These are phyloP conservation scores for Climacium dendroides DNA, from an alignment of 225 moss, liverwort and hornwort species.

Conservation along the genomic window DNA sequence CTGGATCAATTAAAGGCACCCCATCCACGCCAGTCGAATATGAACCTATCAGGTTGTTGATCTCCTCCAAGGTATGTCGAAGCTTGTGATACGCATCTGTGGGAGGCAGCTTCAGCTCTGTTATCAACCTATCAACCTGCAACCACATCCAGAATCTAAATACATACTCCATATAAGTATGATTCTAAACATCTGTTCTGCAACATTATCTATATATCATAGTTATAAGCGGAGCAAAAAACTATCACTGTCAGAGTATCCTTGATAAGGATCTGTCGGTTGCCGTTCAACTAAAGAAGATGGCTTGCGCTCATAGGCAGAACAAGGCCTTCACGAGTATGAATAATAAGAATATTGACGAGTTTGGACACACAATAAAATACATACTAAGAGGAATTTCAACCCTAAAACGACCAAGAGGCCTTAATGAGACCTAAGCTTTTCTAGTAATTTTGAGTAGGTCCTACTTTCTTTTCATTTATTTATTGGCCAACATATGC, in stretches of 20 bases:
- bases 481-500: background rate
- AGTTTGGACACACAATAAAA: background rate
- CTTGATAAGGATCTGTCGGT: background rate
- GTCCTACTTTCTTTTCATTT: background rate
- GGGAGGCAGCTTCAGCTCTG: constrained; percentile 95
- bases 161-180: constrained; percentile 1
- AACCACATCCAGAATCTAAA: constrained; percentile 6
- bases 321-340: background rate
- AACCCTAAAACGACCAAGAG: background rate
- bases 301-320: background rate
- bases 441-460: background rate
- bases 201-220: background rate
- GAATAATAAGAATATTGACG: background rate
- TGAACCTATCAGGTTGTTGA: constrained; percentile 58
- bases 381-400: background rate
- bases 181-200: background rate
- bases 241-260: background rate
- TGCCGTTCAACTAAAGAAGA: background rate
- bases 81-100: constrained; percentile 98
- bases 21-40: constrained; percentile 64
- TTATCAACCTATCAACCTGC: constrained; percentile 98
- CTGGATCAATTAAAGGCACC: constrained; percentile 65
- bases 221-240: background rate
- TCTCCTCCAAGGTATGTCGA: constrained; percentile 89
- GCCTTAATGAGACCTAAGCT: background rate